phyloP scores from a whole-genome alignment of 331 rosid species.

The Rhamnella rubrinervis region DNA sequence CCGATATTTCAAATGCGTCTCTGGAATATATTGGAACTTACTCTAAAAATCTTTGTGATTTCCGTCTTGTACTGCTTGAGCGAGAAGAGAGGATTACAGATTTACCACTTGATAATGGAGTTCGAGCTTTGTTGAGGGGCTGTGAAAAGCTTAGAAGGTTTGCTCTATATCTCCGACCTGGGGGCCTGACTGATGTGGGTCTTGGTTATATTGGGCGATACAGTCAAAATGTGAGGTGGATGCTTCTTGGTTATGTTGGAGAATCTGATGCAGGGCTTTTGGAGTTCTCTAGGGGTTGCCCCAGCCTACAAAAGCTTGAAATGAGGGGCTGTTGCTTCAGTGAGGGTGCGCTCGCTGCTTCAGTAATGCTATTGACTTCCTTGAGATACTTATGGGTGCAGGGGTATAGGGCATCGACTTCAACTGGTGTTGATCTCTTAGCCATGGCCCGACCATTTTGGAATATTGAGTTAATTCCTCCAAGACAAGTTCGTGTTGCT shows the following conservation, averaged over 20 bases:
- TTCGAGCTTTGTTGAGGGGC: slow-evolving; percentile 74
- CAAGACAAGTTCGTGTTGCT: slow-evolving; percentile 36
- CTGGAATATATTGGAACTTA: slow-evolving; percentile 68
- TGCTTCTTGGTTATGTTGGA: slow-evolving; percentile 92
- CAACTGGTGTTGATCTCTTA: slow-evolving; percentile 61
- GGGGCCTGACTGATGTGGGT: slow-evolving; percentile 80
- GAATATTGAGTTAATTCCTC: slow-evolving; percentile 86
- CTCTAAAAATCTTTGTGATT: slow-evolving; percentile 75
- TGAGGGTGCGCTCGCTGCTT: slow-evolving; percentile 73
- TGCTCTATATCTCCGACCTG: slow-evolving; percentile 82
- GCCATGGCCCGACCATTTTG: slow-evolving; percentile 84
- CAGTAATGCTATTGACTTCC: slow-evolving; percentile 60
- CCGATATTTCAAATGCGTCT: slow-evolving; percentile 74
- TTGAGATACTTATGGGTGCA: slow-evolving; percentile 95
- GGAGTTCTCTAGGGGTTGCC: slow-evolving; percentile 76
- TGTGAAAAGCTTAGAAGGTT: slow-evolving; percentile 80
- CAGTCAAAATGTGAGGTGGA: slow-evolving; percentile 92
- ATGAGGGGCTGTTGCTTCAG: slow-evolving; percentile 92
- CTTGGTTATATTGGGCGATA: slow-evolving; percentile 71
- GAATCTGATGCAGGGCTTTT: slow-evolving; percentile 76
- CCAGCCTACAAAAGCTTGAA: slow-evolving; percentile 86
- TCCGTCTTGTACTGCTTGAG: slow-evolving; percentile 87
- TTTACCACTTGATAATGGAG: slow-evolving; percentile 95
- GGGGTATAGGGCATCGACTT: slow-evolving; percentile 60
- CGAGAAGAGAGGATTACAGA: slow-evolving; percentile 66